A percentile compares a stretch with the other conserved stretches of the same genome.
phyloP scores from a whole-genome alignment of 306 rosid genomes.

The Cicer cuneatum region DNA sequence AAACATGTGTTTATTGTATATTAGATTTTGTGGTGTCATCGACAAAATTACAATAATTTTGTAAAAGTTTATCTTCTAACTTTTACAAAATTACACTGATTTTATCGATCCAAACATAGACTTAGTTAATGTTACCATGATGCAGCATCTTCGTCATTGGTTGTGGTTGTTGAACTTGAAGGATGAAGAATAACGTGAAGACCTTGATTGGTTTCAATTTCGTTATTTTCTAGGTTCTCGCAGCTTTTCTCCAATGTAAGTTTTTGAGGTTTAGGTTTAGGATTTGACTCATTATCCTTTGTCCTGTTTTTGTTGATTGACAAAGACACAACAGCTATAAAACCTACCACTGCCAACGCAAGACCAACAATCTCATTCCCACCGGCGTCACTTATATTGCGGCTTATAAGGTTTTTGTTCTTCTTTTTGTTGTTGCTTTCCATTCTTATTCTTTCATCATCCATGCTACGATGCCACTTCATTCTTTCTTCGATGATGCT shows the following conservation, averaged over 20 bases:
- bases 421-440: conserved; percentile 38
- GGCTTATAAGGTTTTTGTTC: background rate
- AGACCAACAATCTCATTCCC: conserved; percentile 44
- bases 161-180: conserved; percentile 10
- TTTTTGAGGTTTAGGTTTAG: conserved; percentile 6
- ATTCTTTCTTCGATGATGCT: background rate
- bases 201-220: conserved; percentile 22
- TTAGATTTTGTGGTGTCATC: too few relatives aligned
- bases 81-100: too few relatives aligned
- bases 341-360: conserved; percentile 47
- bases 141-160: conserved; percentile 20
- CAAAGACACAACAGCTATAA: conserved; percentile 41
- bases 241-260: background rate
- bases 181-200: background rate
- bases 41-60: too few relatives aligned
- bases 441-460: conserved; percentile 14
- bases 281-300: background rate
- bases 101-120: too few relatives aligned
- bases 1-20: too few relatives aligned
- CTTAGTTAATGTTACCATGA: conserved; percentile 11
- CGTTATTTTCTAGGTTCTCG: conserved; percentile 9
- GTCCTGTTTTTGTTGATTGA: conserved; percentile 24
- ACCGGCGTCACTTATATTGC: background rate
- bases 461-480: background rate
- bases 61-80: too few relatives aligned